Conservation (phyloP, 2,329 filamentous ascomycete species). For the Colletotrichum kahawae region DNA sequence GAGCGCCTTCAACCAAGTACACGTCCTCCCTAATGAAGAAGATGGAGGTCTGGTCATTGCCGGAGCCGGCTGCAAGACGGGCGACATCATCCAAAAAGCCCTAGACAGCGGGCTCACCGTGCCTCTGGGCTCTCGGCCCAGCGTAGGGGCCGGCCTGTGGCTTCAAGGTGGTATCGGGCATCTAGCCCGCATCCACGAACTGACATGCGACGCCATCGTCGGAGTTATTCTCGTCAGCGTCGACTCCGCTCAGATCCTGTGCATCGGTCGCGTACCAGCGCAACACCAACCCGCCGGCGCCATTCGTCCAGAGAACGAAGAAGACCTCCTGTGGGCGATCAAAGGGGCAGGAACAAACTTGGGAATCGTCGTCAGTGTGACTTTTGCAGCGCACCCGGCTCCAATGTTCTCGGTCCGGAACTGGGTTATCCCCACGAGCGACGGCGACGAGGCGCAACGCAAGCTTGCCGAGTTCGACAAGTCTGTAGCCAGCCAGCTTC, state of each 20-base stretch:
- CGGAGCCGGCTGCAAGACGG: conserved; percentile 60
- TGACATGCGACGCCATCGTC: conserved; percentile 64
- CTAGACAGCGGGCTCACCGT: conserved; percentile 56
- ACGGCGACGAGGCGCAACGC: conserved; percentile 32
- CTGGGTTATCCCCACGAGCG: conserved; percentile 42
- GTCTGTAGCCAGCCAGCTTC: conserved; percentile 42
- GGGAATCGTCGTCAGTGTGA: conserved; percentile 60
- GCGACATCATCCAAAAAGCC: conserved; percentile 54
- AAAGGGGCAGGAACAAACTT: conserved; percentile 66
- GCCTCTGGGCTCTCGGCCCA: conserved; percentile 65
- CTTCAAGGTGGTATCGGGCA: conserved; percentile 70
- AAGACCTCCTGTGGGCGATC: conserved; percentile 60
- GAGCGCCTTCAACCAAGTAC: conserved; percentile 56
- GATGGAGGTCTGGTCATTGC: conserved; percentile 47
- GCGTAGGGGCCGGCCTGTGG: conserved; percentile 67
- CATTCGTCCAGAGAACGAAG: conserved; percentile 50
- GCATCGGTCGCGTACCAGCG: conserved; percentile 55
- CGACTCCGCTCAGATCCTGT: conserved; percentile 49
- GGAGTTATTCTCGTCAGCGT: conserved; percentile 64
- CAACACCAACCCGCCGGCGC: conserved; percentile 45
- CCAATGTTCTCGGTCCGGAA: conserved; percentile 43
- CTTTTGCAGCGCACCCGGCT: conserved; percentile 51
- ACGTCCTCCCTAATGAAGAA: conserved; percentile 37
- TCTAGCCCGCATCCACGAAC: conserved; percentile 57
- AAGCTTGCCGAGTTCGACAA: conserved; percentile 46